Conservation (phyloP, 495 filamentous ascomycete species). For the Cudoniella acicularis region DNA sequence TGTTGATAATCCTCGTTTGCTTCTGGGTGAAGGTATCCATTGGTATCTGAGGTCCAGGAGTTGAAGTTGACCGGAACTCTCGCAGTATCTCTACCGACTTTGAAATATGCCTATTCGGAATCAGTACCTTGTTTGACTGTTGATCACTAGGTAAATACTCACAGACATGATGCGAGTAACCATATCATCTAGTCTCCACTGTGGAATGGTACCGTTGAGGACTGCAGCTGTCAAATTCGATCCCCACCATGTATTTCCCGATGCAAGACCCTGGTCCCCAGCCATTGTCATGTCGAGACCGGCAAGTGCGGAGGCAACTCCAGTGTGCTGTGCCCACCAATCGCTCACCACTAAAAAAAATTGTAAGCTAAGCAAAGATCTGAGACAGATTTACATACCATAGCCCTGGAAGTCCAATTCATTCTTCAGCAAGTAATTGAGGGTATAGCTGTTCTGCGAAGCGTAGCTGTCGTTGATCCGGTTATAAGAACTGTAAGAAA, state of each 20-base stretch:
- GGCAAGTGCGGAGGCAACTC: conserved; percentile 72
- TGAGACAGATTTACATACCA: conserved; percentile 13
- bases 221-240: conserved; percentile 81
- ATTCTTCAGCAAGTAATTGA: conserved; percentile 83
- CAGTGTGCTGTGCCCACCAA: conserved; percentile 84
- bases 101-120: conserved; percentile 60
- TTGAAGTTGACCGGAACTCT: conserved; percentile 74
- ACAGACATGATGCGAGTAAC: conserved; percentile 81
- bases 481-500: conserved; percentile 53
- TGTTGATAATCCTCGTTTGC: conserved; percentile 57
- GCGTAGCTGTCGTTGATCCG: conserved; percentile 65
- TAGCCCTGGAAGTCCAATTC: conserved; percentile 96
- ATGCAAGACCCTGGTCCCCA: conserved; percentile 74
- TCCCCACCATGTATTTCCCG: conserved; percentile 74
- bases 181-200: conserved; percentile 93
- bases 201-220: conserved; percentile 85
- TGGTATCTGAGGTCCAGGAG: conserved; percentile 79
- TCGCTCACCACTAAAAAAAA: conserved; percentile 68
- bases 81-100: conserved; percentile 53
- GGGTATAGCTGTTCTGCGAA: conserved; percentile 65
- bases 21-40: conserved; percentile 60
- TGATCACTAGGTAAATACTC: neutral
- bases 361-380: conserved; percentile 1
- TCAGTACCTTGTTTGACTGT: neutral
- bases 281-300: conserved; percentile 97